Evolutionary conservation across 768 basidiomycete species (phyloP).

Genomic region (Suillus spraguei): DNA sequence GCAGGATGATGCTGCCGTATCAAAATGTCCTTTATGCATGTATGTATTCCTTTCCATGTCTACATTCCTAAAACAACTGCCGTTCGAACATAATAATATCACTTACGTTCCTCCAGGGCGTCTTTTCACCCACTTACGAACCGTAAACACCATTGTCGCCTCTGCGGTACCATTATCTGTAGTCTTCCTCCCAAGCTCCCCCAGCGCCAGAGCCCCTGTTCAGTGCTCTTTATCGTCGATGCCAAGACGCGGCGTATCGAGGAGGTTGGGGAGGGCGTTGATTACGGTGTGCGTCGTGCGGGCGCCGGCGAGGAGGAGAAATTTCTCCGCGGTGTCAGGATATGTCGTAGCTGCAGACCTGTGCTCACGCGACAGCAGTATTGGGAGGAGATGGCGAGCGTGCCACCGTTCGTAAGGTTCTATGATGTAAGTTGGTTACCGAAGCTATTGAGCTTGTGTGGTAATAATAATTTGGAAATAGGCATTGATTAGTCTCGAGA

Average conservation of each 20-base stretch:
- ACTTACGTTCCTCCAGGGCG: constrained; percentile 39
- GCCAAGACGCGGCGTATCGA: constrained; percentile 75
- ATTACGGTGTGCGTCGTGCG: constrained; percentile 71
- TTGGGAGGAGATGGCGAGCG: constrained; percentile 57
- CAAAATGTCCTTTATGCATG: constrained; percentile 86
- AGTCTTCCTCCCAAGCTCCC: constrained; percentile 79
- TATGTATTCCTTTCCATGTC: constrained; percentile 37
- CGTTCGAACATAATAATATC: constrained; percentile 8
- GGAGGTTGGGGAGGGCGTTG: constrained; percentile 81
- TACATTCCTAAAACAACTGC: background rate
- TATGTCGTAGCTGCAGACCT: constrained; percentile 83
- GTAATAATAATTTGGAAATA: constrained; percentile 29
- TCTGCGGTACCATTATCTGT: constrained; percentile 92
- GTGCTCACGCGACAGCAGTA: constrained; percentile 86
- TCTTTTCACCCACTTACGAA: constrained; percentile 90
- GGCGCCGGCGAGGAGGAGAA: constrained; percentile 64
- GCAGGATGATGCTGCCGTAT: constrained; percentile 80
- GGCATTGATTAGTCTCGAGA: constrained; percentile 75
- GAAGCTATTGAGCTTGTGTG: background rate
- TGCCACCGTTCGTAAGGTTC: constrained; percentile 66
- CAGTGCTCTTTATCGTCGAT: constrained; percentile 86
- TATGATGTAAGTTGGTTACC: constrained; percentile 57
- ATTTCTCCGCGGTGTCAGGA: constrained; percentile 85
- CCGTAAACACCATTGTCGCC: constrained; percentile 93
- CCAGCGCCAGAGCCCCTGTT: constrained; percentile 69